A percentile compares a stretch with the other conserved stretches of the same genome.
Conservation (phyloP, 257 asterid species). For the Solanum chiquidenum region DNA sequence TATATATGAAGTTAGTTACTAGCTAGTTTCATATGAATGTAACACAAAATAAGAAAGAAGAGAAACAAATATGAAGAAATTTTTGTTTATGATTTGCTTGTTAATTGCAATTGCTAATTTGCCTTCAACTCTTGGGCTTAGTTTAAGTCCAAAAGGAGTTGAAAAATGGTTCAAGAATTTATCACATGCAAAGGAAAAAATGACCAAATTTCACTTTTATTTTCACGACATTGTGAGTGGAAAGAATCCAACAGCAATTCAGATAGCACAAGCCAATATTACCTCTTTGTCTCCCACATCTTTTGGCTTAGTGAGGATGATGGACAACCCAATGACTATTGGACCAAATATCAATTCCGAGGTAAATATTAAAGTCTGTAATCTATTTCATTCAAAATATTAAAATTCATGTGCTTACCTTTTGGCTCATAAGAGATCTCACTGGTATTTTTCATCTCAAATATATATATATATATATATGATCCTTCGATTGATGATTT, state of each 20-base stretch:
- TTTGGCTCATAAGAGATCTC: not conserved
- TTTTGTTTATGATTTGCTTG: not conserved
- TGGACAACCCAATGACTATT: not conserved
- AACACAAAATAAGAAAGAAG: not conserved
- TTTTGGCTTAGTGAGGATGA: not conserved
- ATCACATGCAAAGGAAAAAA: not conserved
- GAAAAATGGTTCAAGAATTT: not conserved
- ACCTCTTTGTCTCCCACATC: not conserved
- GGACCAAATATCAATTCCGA: not conserved
- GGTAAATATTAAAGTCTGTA: not conserved
- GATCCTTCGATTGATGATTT: not conserved
- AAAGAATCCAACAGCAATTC: not conserved
- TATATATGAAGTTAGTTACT: not conserved
- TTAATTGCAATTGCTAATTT: not conserved
- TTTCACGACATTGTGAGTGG: not conserved
- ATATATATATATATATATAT: not conserved
- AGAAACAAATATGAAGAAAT: not conserved
- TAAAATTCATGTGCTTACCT: not conserved
- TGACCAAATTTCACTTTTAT: not conserved
- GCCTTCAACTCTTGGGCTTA: not conserved
- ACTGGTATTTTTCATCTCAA: not conserved
- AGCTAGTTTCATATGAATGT: not conserved
- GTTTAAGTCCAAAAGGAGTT: not conserved
- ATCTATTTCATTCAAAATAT: not conserved
- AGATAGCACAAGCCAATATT: not conserved